phyloP scores from a whole-genome alignment of 805 yeast species.

The Yarrowia hollandica region DNA sequence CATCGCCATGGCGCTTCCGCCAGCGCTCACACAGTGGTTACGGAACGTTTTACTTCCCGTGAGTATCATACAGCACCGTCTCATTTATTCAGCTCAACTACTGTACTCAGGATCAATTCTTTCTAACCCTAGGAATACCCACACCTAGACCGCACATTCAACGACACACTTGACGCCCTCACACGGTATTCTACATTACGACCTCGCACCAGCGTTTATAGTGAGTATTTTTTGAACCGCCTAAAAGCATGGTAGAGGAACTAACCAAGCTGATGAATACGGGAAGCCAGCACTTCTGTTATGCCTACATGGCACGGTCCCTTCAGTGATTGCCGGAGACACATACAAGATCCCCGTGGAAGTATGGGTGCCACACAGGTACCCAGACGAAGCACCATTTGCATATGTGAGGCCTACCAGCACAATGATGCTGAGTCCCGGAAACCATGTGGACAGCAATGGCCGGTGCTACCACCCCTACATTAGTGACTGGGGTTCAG shows the following conservation, averaged over 20 bases:
- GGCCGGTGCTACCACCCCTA: slow-evolving; percentile 74
- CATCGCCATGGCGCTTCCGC: slow-evolving; percentile 39
- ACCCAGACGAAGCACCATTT: slow-evolving; percentile 70
- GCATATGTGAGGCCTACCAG: slow-evolving; percentile 60
- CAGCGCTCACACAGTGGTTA: slow-evolving; percentile 57
- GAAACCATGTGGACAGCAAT: slow-evolving; percentile 65
- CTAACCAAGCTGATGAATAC: slow-evolving; percentile 45
- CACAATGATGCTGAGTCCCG: slow-evolving; percentile 53
- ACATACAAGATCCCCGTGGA: slow-evolving; percentile 56
- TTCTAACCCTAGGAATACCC: slow-evolving; percentile 47
- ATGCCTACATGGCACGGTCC: slow-evolving; percentile 56
- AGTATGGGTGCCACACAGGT: slow-evolving; percentile 74
- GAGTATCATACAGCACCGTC: slow-evolving; percentile 21
- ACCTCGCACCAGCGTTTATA: slow-evolving; percentile 68
- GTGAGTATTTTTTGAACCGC: slow-evolving; percentile 32
- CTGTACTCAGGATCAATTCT: not conserved
- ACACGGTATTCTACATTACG: slow-evolving; percentile 53
- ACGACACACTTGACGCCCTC: slow-evolving; percentile 60
- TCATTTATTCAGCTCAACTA: not conserved
- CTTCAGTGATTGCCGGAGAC: slow-evolving; percentile 20
- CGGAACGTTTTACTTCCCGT: slow-evolving; percentile 55
- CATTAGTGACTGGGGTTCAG: slow-evolving; percentile 56
- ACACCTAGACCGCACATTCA: slow-evolving; percentile 59
- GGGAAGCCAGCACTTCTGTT: slow-evolving; percentile 65
- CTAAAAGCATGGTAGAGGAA: too few relatives aligned